Base-by-base conservation (phyloP, 1,139 yeast species). In the Yamadazyma mexicana region DNA sequence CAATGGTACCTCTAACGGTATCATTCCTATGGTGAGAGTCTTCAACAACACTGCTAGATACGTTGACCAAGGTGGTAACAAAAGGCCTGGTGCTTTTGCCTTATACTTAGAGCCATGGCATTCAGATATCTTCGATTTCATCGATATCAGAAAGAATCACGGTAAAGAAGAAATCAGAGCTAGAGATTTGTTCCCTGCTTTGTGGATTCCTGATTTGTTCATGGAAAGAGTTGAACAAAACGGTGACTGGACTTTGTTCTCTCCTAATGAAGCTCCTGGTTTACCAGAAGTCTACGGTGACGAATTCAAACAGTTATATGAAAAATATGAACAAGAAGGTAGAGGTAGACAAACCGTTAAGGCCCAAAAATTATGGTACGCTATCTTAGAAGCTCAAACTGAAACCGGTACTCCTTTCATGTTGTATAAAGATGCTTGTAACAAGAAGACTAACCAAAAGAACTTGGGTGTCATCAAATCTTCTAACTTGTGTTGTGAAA, bases 381-480 rank as follows among this genome's bases (percentile, higher is more conserved):
- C 89, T 40, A 87, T 87, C 49, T 70, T 87, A 49, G 95, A 87
- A 59, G 84, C 95, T 35, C 96, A 87, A 69, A 86, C 92, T 39
- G 96, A 87, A 71, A 87, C 96, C 26, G 96, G 96, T 58, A 85
- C 88, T 55, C 96, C 96, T 37, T 88, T 85, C 72, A 86, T 87
- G 88, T 75, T 87, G 35, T 87, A 87, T 73, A 87, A 87, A 67
- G 96, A 87, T 67, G 80, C 95, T 32, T 85, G 95, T 70, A 87
- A 87, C 69, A 56, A 73, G 49, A 87, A 88, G 68, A 74, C 87
- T 47, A 87, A 87, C 66, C 96, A 87, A 66, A 79, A 87, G 77
- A 87, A 87, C 62, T 71, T 87, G 62, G 96, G 96, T 56, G 73
- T 83, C 36, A 87, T 87, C 66, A 87, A 87, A 67, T 84, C 94